These are phyloP conservation scores for Orbilia brochopaga DNA, from an alignment of 2,329 filamentous ascomycete genomes.

Conservation along the genomic window DNA sequence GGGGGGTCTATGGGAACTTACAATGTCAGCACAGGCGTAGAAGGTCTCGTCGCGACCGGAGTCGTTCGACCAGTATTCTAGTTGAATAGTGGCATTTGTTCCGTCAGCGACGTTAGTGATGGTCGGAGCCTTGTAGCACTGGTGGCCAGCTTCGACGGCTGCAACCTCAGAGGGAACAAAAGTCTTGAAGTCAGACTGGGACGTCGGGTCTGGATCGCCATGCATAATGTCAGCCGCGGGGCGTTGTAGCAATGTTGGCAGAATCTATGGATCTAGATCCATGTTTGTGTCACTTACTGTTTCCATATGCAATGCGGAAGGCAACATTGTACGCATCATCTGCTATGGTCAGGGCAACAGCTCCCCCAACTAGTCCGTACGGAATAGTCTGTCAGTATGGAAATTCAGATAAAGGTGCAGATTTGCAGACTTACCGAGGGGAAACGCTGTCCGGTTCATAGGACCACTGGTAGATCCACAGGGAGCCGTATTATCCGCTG, in stretches of 20 bases:
- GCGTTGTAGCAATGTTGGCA: neutral
- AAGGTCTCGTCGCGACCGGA: slow-evolving; percentile 60
- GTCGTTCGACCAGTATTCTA: slow-evolving; percentile 62
- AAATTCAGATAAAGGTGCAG: neutral
- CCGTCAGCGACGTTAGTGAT: slow-evolving; percentile 58
- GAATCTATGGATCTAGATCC: too few species aligned
- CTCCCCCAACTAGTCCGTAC: slow-evolving; percentile 61
- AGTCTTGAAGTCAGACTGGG: slow-evolving; percentile 58
- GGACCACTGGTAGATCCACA: slow-evolving; percentile 64
- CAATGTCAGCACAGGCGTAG: slow-evolving; percentile 63
- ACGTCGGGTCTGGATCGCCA: slow-evolving; percentile 54
- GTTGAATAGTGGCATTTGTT: slow-evolving; percentile 62
- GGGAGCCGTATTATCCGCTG: slow-evolving; percentile 65
- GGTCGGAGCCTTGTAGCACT: slow-evolving; percentile 59
- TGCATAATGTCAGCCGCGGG: neutral
- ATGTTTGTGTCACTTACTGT: too few species aligned
- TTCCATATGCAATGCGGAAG: slow-evolving; percentile 64
- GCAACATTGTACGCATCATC: slow-evolving; percentile 66
- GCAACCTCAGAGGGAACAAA: slow-evolving; percentile 57
- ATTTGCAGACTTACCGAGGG: slow-evolving; percentile 60
- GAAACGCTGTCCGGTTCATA: slow-evolving; percentile 65
- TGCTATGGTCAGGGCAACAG: slow-evolving; percentile 65
- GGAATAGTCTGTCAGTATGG: neutral
- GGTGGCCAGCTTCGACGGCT: slow-evolving; percentile 61
- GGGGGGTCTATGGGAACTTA: slow-evolving; percentile 52